Base-by-base conservation (phyloP, 306 rosid genomes). In the Abrus pulchellus region DNA sequence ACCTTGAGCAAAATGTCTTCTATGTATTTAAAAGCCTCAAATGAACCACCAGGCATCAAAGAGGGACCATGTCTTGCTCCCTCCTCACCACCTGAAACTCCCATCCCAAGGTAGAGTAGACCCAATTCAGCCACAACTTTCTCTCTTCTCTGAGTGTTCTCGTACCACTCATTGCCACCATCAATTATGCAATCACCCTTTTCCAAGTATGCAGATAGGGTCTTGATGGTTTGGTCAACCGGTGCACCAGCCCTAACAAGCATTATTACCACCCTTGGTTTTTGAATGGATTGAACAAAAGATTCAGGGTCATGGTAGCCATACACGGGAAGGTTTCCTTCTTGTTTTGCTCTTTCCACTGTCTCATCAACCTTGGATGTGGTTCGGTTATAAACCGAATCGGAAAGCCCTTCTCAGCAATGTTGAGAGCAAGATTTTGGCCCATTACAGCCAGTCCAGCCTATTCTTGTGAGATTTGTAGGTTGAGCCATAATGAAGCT, bases 111-210 rank as follows among this genome's bases (percentile, higher is more conserved):
- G 87, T 92, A 92, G 34, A 88, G 93, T 12, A 92, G 86, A 63
- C 97, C 93, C 85, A 87, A 62, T 78, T 92, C 94, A 28, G 91
- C 84, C 87, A 76, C 34, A 1, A 84, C 94, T 55, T 90, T 90
- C 80, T 65, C 90, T 86, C 97, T 90, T 87, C 97, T 89, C 85
- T 92, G 94, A 13, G 97, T 92, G 83, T 90, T 92, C 78, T 92
- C 97, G 59, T 92, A 90, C 97, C 97, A 92, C 82, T 92, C 97
- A 52, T 92, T 92, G 71, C 97, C 97, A 60, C 97, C 97, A 75
- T 92, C 93, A 82, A 92, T 86, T 33, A 92, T 92, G 71, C 92
- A 89, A 83, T 92, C 94, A 10, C 94, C 94, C 72, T 89, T 88
- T 81, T 92, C 97, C 89, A 92, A 28, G 84, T 83, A 82, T 14